Conservation (phyloP, 768 basidiomycete species). For the Russula ochroleuca region DNA sequence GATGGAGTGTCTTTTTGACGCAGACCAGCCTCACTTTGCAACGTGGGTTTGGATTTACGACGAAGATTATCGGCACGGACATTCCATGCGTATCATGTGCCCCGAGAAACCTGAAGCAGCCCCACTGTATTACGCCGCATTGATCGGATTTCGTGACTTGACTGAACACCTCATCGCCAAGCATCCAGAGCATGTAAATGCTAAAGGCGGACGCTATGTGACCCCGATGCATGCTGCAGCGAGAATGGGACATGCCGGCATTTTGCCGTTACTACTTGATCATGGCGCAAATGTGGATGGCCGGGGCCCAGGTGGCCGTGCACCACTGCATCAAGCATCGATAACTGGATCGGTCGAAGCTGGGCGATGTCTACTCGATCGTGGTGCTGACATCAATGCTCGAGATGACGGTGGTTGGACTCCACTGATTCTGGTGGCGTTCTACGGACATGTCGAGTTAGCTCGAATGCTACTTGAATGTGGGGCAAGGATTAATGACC, state of each 20-base stretch:
- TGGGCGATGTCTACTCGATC: background rate
- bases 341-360: background rate
- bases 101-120: background rate
- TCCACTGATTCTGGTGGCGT: background rate
- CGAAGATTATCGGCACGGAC: background rate
- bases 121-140: conserved; percentile 1
- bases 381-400: background rate
- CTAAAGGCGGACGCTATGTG: background rate
- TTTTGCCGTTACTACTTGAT: background rate
- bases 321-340: background rate
- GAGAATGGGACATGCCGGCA: background rate
- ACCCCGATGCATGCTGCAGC: background rate
- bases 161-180: background rate
- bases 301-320: fast-evolving
- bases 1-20: conserved; percentile 2
- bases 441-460: background rate
- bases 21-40: conserved; percentile 1
- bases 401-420: background rate
- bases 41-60: conserved; percentile 6
- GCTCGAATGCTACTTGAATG: background rate
- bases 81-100: background rate
- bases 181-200: background rate
- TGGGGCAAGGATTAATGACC: background rate
- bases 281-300: background rate
- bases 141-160: background rate